Evolutionary conservation across 768 basidiomycete genomes (phyloP).

Genomic region (Inosperma sp.): DNA sequence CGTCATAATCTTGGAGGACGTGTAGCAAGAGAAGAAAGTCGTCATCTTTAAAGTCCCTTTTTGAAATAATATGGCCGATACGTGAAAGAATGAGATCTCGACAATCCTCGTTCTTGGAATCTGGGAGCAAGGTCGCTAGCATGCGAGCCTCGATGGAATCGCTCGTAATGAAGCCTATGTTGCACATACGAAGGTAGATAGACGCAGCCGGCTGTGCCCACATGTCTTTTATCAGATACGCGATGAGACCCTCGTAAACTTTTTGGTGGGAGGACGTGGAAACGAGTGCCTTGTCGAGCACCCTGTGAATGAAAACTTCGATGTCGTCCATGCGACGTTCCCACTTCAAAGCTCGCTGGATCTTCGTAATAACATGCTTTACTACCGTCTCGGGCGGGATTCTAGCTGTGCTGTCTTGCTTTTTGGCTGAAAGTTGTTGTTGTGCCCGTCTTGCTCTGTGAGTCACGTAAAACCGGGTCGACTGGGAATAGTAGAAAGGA

Average conservation of each 20-base stretch:
- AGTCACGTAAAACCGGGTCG: neutral
- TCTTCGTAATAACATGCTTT: neutral
- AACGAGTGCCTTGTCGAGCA: neutral
- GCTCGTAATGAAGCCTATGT: slow-evolving; percentile 36
- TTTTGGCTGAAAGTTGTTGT: too few species aligned
- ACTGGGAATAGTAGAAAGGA: neutral
- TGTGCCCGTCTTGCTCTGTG: neutral
- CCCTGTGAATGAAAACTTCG: slow-evolving; percentile 7
- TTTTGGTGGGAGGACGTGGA: slow-evolving; percentile 9
- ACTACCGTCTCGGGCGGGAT: neutral
- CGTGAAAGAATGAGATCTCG: slow-evolving; percentile 14
- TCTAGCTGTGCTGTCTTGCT: too few species aligned
- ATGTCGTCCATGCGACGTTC: neutral
- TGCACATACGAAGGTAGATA: slow-evolving; percentile 40
- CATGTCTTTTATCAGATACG: slow-evolving; percentile 37
- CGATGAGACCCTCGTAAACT: slow-evolving; percentile 36
- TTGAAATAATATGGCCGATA: slow-evolving; percentile 16
- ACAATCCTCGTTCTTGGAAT: slow-evolving; percentile 19
- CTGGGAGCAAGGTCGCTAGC: slow-evolving; percentile 29
- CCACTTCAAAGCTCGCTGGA: neutral
- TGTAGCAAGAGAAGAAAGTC: neutral
- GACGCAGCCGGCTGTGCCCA: slow-evolving; percentile 35
- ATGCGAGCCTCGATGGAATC: slow-evolving; percentile 39
- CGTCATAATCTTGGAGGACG: slow-evolving; percentile 6
- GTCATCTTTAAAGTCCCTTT: neutral